Conservation (phyloP, 441 rosid genomes). For the Jatropha multifida region DNA sequence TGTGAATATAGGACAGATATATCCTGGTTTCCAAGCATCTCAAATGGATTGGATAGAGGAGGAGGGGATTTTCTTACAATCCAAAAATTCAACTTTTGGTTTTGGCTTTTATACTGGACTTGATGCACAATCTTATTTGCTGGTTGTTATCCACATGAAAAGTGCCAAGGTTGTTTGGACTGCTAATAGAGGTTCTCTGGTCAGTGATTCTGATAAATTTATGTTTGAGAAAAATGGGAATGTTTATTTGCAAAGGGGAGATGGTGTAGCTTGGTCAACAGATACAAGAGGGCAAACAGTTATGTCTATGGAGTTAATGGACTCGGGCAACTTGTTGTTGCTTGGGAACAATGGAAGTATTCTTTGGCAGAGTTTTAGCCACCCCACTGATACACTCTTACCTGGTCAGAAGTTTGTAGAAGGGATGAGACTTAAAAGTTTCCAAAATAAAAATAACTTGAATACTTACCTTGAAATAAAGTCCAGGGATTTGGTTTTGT, state of each 20-base stretch:
- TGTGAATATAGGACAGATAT: constrained; percentile 37
- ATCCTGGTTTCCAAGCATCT: constrained; percentile 51
- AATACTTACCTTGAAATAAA: constrained; percentile 59
- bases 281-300: constrained; percentile 42
- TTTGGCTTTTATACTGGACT: constrained; percentile 51
- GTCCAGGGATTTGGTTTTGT: constrained; percentile 61
- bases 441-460: constrained; percentile 39
- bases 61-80: constrained; percentile 54
- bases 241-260: constrained; percentile 46
- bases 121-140: constrained; percentile 46
- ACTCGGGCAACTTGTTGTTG: constrained; percentile 51
- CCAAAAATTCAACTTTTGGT: constrained; percentile 57
- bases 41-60: constrained; percentile 57
- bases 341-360: constrained; percentile 15
- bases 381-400: constrained; percentile 69
- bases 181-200: constrained; percentile 61
- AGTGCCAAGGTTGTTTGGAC: constrained; percentile 59
- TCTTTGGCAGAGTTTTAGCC: constrained; percentile 78
- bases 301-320: constrained; percentile 58
- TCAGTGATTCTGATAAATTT: constrained; percentile 54
- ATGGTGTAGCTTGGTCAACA: constrained; percentile 48
- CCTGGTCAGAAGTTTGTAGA: constrained; percentile 51
- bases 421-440: constrained; percentile 66
- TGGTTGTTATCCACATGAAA: constrained; percentile 52
- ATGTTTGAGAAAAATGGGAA: constrained; percentile 53